Percentiles rank a stretch among this genome's conserved stretches.
phyloP scores from a whole-genome alignment of 2,329 filamentous ascomycete species.

The Pseudocercospora musae region DNA sequence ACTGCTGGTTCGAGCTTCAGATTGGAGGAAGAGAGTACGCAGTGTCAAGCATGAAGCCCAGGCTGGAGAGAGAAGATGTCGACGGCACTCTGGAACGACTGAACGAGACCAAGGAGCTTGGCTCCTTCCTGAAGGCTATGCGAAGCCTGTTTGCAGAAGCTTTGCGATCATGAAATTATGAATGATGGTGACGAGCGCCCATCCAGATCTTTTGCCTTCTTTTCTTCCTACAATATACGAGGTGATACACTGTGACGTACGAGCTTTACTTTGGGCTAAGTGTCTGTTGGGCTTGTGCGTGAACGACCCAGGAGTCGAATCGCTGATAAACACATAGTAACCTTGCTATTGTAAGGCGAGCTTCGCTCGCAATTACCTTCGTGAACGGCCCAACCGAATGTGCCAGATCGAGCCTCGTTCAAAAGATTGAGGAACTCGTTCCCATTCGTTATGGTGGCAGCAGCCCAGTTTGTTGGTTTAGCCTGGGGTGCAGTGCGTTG shows the following conservation, averaged over 20 bases:
- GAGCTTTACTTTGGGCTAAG: not conserved
- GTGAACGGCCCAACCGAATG: too few relatives aligned
- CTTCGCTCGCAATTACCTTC: too few relatives aligned
- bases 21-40: slow-evolving; percentile 81
- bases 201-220: not conserved
- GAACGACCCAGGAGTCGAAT: not conserved
- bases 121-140: slow-evolving; percentile 75
- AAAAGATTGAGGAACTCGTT: too few relatives aligned
- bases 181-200: not conserved
- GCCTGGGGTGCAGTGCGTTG: too few relatives aligned
- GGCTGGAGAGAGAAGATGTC: slow-evolving; percentile 73
- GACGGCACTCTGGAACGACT: slow-evolving; percentile 73
- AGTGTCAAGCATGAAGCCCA: slow-evolving; percentile 75
- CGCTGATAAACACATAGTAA: too few relatives aligned
- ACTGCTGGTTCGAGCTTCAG: slow-evolving; percentile 90
- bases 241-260: not conserved
- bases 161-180: slow-evolving; percentile 31
- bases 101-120: slow-evolving; percentile 75
- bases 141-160: slow-evolving; percentile 66
- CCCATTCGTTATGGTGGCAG: too few relatives aligned
- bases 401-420: too few relatives aligned
- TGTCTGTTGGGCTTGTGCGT: not conserved
- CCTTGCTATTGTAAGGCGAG: too few relatives aligned
- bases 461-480: too few relatives aligned
- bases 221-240: not conserved